Evolutionary conservation across 2,329 filamentous ascomycete genomes (phyloP), one percentile per base, ranked within the genome.

Genomic region (Verticillium tricorpus): DNA sequence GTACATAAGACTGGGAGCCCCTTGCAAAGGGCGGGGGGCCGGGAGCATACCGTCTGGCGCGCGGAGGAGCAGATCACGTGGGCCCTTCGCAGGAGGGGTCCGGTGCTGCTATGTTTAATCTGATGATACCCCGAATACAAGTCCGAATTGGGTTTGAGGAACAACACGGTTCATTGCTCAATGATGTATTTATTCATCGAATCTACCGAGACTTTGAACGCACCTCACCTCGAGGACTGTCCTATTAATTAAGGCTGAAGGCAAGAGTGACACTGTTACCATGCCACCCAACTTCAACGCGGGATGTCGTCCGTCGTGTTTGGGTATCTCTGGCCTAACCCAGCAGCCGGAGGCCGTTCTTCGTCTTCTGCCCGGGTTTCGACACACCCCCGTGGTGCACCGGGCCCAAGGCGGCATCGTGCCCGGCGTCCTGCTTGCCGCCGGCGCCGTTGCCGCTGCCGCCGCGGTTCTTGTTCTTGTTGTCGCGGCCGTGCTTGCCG

Each of bases 281-380:
- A 59, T 31, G 28, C 54, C 11, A 28, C 31, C 15, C 32, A 28
- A 17, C 39, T 35, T n/a, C 15, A 22, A n/a, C 39, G 55, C 17
- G 15, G 22, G 17, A 22, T 7, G 14, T 40, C 14, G 14, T 17
- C 17, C 6, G 14, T 37, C 35, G 15, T 37, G 11, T 37, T 15
- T 11, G 35, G 28, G 28, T 37, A 37, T 11, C 39, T n/a, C 19
- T 45, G n/a, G 9, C 11, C 79, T 72, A 89, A 61, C 86, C 86
- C 56, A 89, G 73, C 60, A 89, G 72, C 67, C 82, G 84, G 64
- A 89, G 71, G 0, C 86, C 86, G 39, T 86, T 85, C 77, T 88
- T 88, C n/a, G 85, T 89, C 79, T 88, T 89, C 68, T 85, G 82
- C 2, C 86, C 85, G 1, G 84, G 80, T 75, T 89, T 89, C 39